Conservation (phyloP, 176 grass and related monocot species). For the Aechmea fasciata region DNA sequence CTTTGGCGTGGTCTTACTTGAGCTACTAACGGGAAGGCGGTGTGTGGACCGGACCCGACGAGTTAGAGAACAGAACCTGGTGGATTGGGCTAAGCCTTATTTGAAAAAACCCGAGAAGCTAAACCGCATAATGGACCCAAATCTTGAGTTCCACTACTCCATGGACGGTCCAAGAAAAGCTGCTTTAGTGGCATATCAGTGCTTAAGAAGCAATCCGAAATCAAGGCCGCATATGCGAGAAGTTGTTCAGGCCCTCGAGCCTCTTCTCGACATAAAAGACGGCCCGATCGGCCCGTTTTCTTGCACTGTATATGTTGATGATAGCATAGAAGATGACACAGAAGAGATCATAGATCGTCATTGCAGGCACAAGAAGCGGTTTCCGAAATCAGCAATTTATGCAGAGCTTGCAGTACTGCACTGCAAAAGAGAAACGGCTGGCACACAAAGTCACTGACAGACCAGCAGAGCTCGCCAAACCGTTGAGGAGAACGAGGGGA, state of each 20-base stretch:
- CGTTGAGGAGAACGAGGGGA: not conserved
- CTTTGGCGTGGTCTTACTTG: constrained; percentile 77
- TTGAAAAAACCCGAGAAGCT: constrained; percentile 34
- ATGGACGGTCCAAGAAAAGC: constrained; percentile 21
- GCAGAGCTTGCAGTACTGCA: not conserved
- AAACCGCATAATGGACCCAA: constrained; percentile 51
- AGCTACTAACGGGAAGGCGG: constrained; percentile 74
- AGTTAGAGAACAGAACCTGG: constrained; percentile 31
- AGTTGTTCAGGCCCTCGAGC: constrained; percentile 49
- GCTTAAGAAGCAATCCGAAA: constrained; percentile 43
- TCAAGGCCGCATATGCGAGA: constrained; percentile 44
- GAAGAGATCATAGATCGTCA: not conserved
- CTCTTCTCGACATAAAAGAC: constrained; percentile 8
- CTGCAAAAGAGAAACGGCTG: not conserved
- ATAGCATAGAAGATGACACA: not conserved
- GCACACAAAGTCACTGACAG: not conserved
- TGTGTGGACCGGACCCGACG: constrained; percentile 60
- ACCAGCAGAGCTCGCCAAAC: not conserved
- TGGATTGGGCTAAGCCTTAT: constrained; percentile 46
- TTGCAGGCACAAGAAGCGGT: not conserved
- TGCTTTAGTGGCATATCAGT: constrained; percentile 34
- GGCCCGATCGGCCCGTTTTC: not conserved
- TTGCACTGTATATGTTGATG: not conserved
- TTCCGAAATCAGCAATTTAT: not conserved
- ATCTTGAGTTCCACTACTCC: constrained; percentile 40